Conservation (phyloP, 257 asterid species). For the Capsicum chinense region DNA sequence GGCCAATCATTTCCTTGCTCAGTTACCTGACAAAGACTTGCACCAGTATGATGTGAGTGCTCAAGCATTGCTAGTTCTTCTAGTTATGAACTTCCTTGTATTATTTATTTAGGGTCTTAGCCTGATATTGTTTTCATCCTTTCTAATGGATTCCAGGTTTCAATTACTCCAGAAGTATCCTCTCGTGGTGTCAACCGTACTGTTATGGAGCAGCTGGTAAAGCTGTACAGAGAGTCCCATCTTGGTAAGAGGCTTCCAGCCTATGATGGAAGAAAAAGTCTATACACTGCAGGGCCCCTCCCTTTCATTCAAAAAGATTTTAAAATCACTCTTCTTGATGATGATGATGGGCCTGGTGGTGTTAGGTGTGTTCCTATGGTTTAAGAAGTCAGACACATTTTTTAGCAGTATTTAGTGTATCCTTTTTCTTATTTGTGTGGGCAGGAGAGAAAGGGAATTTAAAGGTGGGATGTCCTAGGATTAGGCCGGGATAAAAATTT, state of each 20-base stretch:
- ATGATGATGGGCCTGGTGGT: constrained; percentile 76
- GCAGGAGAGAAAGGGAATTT: constrained; percentile 84
- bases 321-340: constrained; percentile 66
- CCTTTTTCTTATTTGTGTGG: constrained; percentile 20
- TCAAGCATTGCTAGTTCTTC: not conserved
- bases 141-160: constrained; percentile 51
- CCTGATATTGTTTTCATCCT: constrained; percentile 3
- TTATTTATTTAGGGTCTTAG: not conserved
- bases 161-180: constrained; percentile 85
- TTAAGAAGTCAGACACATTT: not conserved
- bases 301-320: constrained; percentile 78
- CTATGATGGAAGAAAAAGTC: constrained; percentile 93
- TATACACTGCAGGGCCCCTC: constrained; percentile 93
- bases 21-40: constrained; percentile 89
- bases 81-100: constrained; percentile 22
- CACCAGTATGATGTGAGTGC: constrained; percentile 89
- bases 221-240: constrained; percentile 70
- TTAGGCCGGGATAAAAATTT: no score
- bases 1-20: constrained; percentile 92
- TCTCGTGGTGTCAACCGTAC: constrained; percentile 92
- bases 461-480: constrained; percentile 55
- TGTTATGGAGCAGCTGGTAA: constrained; percentile 83
- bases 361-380: constrained; percentile 47
- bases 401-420: constrained; percentile 10
- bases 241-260: constrained; percentile 91